Evolutionary conservation across 1,139 yeast species (phyloP), one percentile per base, ranked within the genome.

Genomic region (Wickerhamomyces sp.): DNA sequence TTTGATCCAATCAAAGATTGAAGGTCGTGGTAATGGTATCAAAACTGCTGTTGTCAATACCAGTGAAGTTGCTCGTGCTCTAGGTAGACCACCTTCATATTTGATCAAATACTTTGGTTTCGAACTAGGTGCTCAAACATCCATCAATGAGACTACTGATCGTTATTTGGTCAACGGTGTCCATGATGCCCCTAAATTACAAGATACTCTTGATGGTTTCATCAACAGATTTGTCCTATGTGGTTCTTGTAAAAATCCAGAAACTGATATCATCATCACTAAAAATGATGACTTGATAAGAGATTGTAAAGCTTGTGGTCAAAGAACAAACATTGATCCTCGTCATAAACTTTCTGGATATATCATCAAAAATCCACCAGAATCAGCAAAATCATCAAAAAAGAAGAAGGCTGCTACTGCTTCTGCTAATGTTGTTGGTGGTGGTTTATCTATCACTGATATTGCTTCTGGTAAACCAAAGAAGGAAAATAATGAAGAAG

Each of bases 21-120:
- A 93, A 73, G 99, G 99, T 67, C 81, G 96, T 67, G 99, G 99
- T 73, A 93, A 93, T 72, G 99, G 99, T 79, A 93, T 93, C 72
- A 91, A 90, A 68, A 93, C 99, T 31, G 95, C 94, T 47, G 84
- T 94, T 49, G 80, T 89, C 56, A 94, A 93, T 69, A 81, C 90
- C 49, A 73, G 87, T 36, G 99, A 93, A 64, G 97, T 93, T 52
- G 95, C 98, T 37, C 82, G 96, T 64, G 95, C 99, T 27, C 76
- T 93, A 57, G 87, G 89, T 54, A 82, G 99, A 69, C 97, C 99
- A 35, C 82, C 96, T 38, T 73, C 94, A 36, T 93, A 90, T 63
- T 82, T 94, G 50, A 83, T 93, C 67, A 93, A 94, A 72, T 93
- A 81, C 69, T 93, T 93, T 64, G 99, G 99, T 40, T 86, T 85